Conservation (phyloP, 2,329 filamentous ascomycete species). For the Phoma sp. region DNA sequence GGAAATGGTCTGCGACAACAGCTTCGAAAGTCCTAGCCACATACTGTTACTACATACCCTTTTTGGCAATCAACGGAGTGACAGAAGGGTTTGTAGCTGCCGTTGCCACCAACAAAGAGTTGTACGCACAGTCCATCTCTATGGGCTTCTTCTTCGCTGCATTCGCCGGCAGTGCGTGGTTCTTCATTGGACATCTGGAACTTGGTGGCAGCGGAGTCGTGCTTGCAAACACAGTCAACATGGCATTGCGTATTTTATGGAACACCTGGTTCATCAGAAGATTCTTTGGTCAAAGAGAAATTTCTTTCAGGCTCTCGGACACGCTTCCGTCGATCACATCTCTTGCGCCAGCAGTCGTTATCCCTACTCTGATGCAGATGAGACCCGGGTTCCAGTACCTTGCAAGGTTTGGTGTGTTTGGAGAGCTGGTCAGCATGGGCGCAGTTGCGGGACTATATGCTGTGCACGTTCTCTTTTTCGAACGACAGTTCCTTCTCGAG, state of each 20-base stretch:
- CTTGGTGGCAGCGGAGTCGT: conserved; percentile 83
- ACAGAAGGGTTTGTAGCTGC: conserved; percentile 92
- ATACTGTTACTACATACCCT: conserved; percentile 93
- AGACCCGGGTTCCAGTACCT: conserved; percentile 35
- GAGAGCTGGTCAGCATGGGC: conserved; percentile 51
- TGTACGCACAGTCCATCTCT: conserved; percentile 79
- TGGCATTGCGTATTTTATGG: conserved; percentile 84
- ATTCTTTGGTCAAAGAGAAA: conserved; percentile 34
- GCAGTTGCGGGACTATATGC: conserved; percentile 46
- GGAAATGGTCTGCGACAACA: conserved; percentile 74
- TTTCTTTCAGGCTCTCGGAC: conserved; percentile 26
- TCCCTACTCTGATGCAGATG: conserved; percentile 47
- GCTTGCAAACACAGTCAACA: conserved; percentile 86
- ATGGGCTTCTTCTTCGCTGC: conserved; percentile 82
- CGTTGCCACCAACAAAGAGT: conserved; percentile 75
- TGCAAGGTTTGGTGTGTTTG: conserved; percentile 47
- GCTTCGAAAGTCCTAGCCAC: conserved; percentile 75
- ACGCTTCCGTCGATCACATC: conserved; percentile 35
- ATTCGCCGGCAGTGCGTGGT: conserved; percentile 76
- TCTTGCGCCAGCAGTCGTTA: conserved; percentile 46
- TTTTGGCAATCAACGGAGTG: conserved; percentile 89
- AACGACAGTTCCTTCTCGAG: conserved; percentile 40
- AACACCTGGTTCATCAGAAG: conserved; percentile 72
- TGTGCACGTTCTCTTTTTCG: conserved; percentile 42
- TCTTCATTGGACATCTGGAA: conserved; percentile 72